Evolutionary conservation across 768 basidiomycete species (phyloP).

Genomic region (Zangia roseola): DNA sequence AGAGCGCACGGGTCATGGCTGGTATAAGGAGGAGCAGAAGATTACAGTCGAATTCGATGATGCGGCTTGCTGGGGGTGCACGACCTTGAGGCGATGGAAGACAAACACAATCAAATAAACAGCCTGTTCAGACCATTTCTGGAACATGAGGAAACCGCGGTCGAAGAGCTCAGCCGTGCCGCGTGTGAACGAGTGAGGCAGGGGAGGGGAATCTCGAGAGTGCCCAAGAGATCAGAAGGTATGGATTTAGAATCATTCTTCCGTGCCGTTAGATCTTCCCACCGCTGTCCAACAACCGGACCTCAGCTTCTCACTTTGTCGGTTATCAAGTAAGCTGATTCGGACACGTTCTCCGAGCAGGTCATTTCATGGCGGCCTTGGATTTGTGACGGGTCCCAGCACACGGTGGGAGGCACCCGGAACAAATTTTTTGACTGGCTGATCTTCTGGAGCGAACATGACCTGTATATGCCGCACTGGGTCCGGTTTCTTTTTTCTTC

Average conservation of each 20-base stretch:
- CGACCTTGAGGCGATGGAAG: background rate
- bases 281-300: background rate
- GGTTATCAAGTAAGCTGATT: slow-evolving; percentile 3
- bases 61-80: background rate
- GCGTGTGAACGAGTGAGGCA: slow-evolving; percentile 1
- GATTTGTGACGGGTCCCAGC: slow-evolving; percentile 6
- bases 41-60: slow-evolving; percentile 10
- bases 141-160: slow-evolving; percentile 3
- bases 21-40: background rate
- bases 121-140: background rate
- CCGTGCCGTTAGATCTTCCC: slow-evolving; percentile 16
- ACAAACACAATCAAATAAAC: slow-evolving; percentile 30
- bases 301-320: background rate
- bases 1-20: slow-evolving; percentile 55
- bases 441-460: slow-evolving; percentile 11
- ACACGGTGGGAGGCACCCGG: slow-evolving; percentile 1
- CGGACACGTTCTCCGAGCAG: slow-evolving; percentile 3
- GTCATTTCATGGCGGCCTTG: slow-evolving; percentile 5
- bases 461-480: background rate
- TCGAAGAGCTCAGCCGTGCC: background rate
- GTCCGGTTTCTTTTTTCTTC: slow-evolving; percentile 7
- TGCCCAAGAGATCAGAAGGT: slow-evolving; percentile 2
- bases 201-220: slow-evolving; percentile 15
- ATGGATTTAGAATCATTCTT: slow-evolving; percentile 13
- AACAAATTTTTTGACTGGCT: slow-evolving; percentile 8